Evolutionary conservation across 371 early-diverging fungal genomes (phyloP).

Genomic region (Conidiobolus incongruus): DNA sequence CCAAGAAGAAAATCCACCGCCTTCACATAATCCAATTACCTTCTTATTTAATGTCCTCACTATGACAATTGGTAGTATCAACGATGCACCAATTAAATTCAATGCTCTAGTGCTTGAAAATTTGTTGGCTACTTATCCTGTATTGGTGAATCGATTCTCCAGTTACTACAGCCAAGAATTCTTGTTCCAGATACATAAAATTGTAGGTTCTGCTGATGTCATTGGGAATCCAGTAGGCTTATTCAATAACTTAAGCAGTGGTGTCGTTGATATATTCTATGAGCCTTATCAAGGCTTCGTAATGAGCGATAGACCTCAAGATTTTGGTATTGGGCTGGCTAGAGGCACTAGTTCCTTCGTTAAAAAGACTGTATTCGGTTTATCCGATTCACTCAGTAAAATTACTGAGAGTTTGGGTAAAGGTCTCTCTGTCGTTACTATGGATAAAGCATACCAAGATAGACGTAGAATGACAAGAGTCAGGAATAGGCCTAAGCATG

Average conservation of each 20-base stretch:
- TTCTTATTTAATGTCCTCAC: conserved; percentile 72
- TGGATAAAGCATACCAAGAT: conserved; percentile 84
- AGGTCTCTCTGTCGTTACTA: conserved; percentile 84
- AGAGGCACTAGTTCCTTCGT: conserved; percentile 82
- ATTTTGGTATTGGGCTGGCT: conserved; percentile 83
- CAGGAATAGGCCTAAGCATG: conserved; percentile 83
- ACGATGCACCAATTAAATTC: conserved; percentile 73
- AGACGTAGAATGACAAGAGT: conserved; percentile 51
- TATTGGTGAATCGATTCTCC: conserved; percentile 51
- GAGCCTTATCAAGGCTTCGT: conserved; percentile 94
- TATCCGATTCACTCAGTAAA: conserved; percentile 84
- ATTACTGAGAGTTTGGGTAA: conserved; percentile 91
- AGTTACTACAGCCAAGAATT: conserved; percentile 78
- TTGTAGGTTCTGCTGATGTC: conserved; percentile 92
- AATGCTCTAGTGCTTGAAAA: conserved; percentile 85
- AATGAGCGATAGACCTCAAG: conserved; percentile 86
- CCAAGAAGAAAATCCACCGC: conserved; percentile 8
- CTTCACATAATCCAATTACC: conserved; percentile 17
- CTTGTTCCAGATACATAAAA: conserved; percentile 74
- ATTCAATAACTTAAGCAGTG: conserved; percentile 83
- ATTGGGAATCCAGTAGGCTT: conserved; percentile 96
- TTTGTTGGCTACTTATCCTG: conserved; percentile 49
- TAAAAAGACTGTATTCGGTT: conserved; percentile 90
- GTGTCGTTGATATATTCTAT: conserved; percentile 90
- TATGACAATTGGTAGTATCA: conserved; percentile 79